Evolutionary conservation across 1,284 basidiomycete species (phyloP), one percentile per base, ranked within the genome.

Genomic region (Ganoderma leucocontextum): DNA sequence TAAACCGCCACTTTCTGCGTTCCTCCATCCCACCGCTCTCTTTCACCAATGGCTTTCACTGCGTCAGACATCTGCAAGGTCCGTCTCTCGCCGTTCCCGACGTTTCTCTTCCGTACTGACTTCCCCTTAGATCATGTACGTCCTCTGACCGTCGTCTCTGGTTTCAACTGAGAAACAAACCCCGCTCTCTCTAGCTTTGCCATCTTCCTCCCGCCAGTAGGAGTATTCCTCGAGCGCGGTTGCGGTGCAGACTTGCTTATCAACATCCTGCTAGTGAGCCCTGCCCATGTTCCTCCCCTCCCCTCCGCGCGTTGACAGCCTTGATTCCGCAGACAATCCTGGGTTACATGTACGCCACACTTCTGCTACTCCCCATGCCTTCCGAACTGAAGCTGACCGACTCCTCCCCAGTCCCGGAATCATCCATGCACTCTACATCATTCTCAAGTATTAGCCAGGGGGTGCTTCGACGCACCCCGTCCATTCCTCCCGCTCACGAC

Each of bases 171-270:
- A 55, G 12, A 33, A 15, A 41, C 42, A 60, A 19, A 52, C 22
- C 10, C 49, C 8, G 42, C 42, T 25, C 68, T 68, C 69, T 52
- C 44, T 75, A 85, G 92, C 70, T 76, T 89, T 69, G 93, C 93
- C 69, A 84, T 95, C 80, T 75, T 95, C 78, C 73, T 95, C 25
- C 94, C 93, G 6, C 93, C 94, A 65, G 75, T 95, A 1, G 93
- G 90, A 66, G 94, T 95, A 13, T 93, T 94, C 81, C 80, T 95
- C 19, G 93, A 95, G 80, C 85, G 90, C 68, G 93, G 93, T 29
- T 94, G 92, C 76, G 82, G 83, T 53, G 86, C 85, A 44, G 93
- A 94, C 78, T 78, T 95, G 42, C 75, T 88, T 55, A 92, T 93
- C 80, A 92, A 93, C 81, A 88, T 93, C 63, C 80, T 89, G 22